Percentiles rank a stretch among this genome's conserved stretches.
phyloP scores from a whole-genome alignment of 176 grass and related monocot genomes.

The Dactylis glomerata region DNA sequence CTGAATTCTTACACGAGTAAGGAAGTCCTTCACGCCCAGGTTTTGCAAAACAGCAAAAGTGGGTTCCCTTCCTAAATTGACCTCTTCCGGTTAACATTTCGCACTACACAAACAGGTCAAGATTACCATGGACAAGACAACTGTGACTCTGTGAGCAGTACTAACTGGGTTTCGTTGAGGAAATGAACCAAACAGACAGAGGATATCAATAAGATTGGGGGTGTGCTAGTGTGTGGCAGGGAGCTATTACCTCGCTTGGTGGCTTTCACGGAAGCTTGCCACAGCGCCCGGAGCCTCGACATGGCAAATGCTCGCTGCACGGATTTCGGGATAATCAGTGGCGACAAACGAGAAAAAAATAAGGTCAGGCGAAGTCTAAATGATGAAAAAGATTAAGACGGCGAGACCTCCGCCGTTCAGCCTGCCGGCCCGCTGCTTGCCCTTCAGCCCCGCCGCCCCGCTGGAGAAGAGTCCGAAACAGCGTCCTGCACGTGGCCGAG shows the following conservation, averaged over 20 bases:
- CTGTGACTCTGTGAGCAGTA: background rate
- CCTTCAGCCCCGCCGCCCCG: too few relatives aligned
- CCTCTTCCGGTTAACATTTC: background rate
- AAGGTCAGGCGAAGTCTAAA: too few relatives aligned
- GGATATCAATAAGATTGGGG: background rate
- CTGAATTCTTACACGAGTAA: background rate
- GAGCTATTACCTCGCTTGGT: constrained; percentile 64
- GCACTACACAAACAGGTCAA: background rate
- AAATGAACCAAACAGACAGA: background rate
- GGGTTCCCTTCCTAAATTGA: background rate
- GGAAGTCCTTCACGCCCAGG: background rate
- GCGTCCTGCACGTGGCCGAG: too few relatives aligned
- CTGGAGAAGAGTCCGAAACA: too few relatives aligned
- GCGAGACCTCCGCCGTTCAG: too few relatives aligned
- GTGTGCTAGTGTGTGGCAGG: background rate
- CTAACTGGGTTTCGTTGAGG: background rate
- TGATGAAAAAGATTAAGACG: too few relatives aligned
- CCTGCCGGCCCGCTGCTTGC: too few relatives aligned
- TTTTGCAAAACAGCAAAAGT: background rate
- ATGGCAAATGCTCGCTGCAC: constrained; percentile 21
- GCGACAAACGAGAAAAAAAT: too few relatives aligned
- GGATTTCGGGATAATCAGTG: background rate
- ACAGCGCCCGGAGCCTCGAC: constrained; percentile 62
- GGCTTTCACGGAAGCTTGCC: constrained; percentile 67
- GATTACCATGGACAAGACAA: background rate